Evolutionary conservation across 2,329 filamentous ascomycete species (phyloP), one percentile per base, ranked within the genome.

Genomic region (Verruconis gallopava): DNA sequence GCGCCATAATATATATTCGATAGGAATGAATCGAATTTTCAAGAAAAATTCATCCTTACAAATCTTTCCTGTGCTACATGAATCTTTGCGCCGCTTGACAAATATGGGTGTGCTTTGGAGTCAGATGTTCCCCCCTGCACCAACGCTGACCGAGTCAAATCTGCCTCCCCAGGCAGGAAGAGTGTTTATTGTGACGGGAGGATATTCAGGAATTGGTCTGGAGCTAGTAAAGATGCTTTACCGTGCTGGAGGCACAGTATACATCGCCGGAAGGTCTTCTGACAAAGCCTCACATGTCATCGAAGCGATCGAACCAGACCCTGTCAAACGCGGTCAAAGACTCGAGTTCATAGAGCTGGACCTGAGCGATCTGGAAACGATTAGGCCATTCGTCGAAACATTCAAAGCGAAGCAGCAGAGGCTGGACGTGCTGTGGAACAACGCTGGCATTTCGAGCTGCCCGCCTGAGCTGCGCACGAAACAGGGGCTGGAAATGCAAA

Each of bases 201-300:
- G 62, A 18, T 60, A 64, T 40, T 51, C 62, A 0, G 67, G 67
- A 25, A 60, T 75, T 4, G 73, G 73, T 6, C 64, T 66, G 32
- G 68, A 75, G 48, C 60, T 77, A 15, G 60, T 59, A 21, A 64
- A 64, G 30, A 64, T 77, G 3, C 60, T 79, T 9, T 77, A 77
- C 53, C 53, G 57, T 11, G 64, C 62, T 25, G 69, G 73, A 42
- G 72, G 62, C 25, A 72, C 60, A 1, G 66, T 77, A n/a, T 77
- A 75, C 53, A 53, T 74, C 19, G 71, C 71, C 3, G 65, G 65
- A 2, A 69, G 73, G 21, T 65, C 56, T 3, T 50, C 60, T 22
- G 53, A 61, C n/a, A 70, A 69, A 46, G 69, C 60, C 11, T 53
- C 55, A 2, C 46, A 52, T 1, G 69, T 69, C 30, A 69, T 77